Evolutionary conservation across 2,329 filamentous ascomycete species (phyloP).

Genomic region (Penicillium sp.): DNA sequence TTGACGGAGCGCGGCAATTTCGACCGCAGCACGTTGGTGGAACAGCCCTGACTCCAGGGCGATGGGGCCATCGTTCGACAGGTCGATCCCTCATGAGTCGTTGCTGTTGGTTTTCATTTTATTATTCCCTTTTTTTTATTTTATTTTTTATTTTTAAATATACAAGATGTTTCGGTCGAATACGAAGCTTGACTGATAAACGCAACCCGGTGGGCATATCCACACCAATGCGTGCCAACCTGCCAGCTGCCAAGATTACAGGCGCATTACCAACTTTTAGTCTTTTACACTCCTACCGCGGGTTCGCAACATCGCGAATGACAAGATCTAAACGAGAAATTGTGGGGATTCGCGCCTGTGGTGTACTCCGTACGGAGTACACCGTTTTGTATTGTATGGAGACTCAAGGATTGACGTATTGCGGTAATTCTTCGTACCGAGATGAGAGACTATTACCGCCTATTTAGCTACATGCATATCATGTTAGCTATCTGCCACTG

Average conservation of each 20-base stretch:
- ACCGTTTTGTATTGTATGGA: neutral
- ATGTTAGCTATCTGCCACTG: neutral
- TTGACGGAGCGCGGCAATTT: conserved; percentile 18
- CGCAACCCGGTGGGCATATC: conserved; percentile 5
- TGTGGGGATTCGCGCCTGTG: conserved; percentile 13
- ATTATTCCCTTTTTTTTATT: conserved; percentile 5
- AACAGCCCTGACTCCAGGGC: conserved; percentile 10
- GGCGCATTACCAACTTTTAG: conserved; percentile 9
- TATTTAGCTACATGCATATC: neutral
- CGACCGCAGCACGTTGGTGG: neutral
- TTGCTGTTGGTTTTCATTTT: neutral
- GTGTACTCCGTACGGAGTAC: neutral
- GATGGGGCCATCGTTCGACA: conserved; percentile 7
- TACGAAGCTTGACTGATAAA: conserved; percentile 6
- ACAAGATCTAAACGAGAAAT: conserved; percentile 16
- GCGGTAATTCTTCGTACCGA: neutral
- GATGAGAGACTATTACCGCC: neutral
- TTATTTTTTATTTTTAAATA: neutral
- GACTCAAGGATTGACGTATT: neutral
- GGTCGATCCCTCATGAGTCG: conserved; percentile 7
- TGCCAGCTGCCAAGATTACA: conserved; percentile 1
- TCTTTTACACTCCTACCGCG: conserved; percentile 9
- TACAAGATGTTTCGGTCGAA: conserved; percentile 6
- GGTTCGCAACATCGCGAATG: neutral
- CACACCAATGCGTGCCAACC: conserved; percentile 4